Evolutionary conservation across 768 basidiomycete species (phyloP), one percentile per base, ranked within the genome.

Genomic region (Mycena belliarum): DNA sequence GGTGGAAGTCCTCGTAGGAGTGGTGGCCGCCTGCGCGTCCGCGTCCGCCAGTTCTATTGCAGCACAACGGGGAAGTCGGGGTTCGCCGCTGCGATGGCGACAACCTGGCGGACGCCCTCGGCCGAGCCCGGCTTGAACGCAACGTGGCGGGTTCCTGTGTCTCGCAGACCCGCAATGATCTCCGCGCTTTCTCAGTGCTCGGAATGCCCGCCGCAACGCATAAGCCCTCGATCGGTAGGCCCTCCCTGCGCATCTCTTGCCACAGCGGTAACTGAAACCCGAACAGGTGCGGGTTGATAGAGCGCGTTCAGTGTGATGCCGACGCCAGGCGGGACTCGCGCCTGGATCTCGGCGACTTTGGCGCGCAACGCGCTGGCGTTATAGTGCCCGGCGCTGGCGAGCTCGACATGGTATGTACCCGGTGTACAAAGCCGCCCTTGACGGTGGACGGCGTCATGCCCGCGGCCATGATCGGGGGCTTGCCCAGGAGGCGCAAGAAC

Each of bases 381-480:
- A 79, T 98, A 99, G 76, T 99, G 97, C 15, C 95, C 97, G 50
- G 97, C 97, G 59, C 97, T 97, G 51, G 97, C 97, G 61, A 99
- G 83, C 74, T 99, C 97, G 67, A 98, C 82, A 71, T 99, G 97
- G 72, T 89, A 98, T n/a, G n/a, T n/a, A n/a, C 1, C 96, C 96
- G 25, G 97, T 95, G 61, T 88, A 98, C 95, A 72, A 98, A 96
- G 18, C 95, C 95, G 29, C 89, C 89, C 70, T 95, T 89, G 63
- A 99, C 97, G 29, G 97, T 99, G 1, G 89, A 89, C 0, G 97
- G 97, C 0, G 97, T 99, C 97, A 99, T 98, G 57, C 97, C 97
- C 47, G 95, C 96, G 37, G 98, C 95, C 97, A 98, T 98, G 74
- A 99, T 89, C 32, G 97, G 97, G 4, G 97, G 87, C 76, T 98